A percentile compares a stretch with the other conserved stretches of the same genome.
Evolutionary conservation across 208 protist species (phyloP).

Genomic region (Hexamita inflata): DNA sequence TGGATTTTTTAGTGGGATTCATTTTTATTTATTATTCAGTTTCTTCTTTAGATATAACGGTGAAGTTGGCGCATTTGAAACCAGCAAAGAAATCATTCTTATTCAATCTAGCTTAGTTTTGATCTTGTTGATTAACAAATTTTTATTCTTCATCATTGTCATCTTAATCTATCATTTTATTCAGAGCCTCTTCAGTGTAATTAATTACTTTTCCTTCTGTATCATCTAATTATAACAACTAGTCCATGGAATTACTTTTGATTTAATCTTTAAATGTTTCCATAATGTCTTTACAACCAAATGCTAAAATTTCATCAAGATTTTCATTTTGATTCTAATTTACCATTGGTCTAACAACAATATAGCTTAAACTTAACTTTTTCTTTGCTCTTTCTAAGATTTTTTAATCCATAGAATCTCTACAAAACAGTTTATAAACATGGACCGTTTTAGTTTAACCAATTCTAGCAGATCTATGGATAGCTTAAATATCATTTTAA

Average conservation of each 20-base stretch:
- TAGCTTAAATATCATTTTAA: not conserved
- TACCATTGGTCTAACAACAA: not conserved
- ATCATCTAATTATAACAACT: not conserved
- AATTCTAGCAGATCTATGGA: not conserved
- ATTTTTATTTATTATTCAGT: not conserved
- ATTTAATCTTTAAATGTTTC: not conserved
- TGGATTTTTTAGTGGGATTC: not conserved
- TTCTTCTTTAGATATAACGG: not conserved
- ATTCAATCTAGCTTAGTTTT: not conserved
- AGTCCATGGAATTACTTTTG: not conserved
- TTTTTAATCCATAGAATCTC: not conserved
- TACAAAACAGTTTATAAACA: not conserved
- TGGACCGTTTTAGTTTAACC: not conserved
- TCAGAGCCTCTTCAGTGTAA: not conserved
- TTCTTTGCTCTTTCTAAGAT: not conserved
- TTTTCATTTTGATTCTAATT: not conserved
- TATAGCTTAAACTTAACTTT: not conserved
- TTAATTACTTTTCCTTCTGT: not conserved
- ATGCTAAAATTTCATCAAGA: not conserved
- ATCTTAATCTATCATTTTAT: not conserved
- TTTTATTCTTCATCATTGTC: not conserved
- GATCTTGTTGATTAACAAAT: not conserved
- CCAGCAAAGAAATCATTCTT: not conserved
- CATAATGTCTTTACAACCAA: not conserved
- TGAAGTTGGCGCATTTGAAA: not conserved